These are phyloP conservation scores for Colletotrichum australisinense DNA, from an alignment of 2,329 filamentous ascomycete genomes.

Conservation along the genomic window DNA sequence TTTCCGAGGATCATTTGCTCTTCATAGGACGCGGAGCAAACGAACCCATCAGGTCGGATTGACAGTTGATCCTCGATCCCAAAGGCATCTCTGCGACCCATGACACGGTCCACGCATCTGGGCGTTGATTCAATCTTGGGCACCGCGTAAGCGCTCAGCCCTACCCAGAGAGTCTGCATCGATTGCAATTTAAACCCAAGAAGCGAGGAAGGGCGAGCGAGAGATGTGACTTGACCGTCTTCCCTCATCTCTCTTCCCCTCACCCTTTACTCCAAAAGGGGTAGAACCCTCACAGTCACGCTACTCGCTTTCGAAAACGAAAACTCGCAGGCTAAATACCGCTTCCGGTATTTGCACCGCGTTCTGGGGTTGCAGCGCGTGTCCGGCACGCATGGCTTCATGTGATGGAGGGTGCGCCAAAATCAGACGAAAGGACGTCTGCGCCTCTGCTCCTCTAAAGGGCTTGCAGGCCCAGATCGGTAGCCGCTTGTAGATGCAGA, in stretches of 20 bases:
- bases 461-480: slow-evolving; percentile 8
- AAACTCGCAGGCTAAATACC: background rate
- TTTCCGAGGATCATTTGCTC: slow-evolving; percentile 24
- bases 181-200: background rate
- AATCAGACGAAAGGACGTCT: slow-evolving; percentile 20
- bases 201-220: background rate
- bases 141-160: slow-evolving; percentile 6
- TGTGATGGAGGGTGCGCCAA: slow-evolving; percentile 10
- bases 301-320: slow-evolving; percentile 14
- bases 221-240: background rate
- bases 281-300: background rate
- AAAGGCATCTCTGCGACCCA: background rate
- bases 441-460: background rate
- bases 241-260: background rate
- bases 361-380: slow-evolving; percentile 6
- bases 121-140: background rate
- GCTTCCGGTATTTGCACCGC: slow-evolving; percentile 1
- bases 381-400: slow-evolving; percentile 6
- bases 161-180: slow-evolving; percentile 14
- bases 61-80: slow-evolving; percentile 17
- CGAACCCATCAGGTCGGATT: slow-evolving; percentile 30
- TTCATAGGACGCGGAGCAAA: slow-evolving; percentile 25
- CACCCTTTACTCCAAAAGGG: background rate
- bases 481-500: slow-evolving; percentile 6
- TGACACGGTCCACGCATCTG: background rate